Evolutionary conservation across 768 basidiomycete species (phyloP), one percentile per base, ranked within the genome.

Genomic region (Paxillus rubicundulus): DNA sequence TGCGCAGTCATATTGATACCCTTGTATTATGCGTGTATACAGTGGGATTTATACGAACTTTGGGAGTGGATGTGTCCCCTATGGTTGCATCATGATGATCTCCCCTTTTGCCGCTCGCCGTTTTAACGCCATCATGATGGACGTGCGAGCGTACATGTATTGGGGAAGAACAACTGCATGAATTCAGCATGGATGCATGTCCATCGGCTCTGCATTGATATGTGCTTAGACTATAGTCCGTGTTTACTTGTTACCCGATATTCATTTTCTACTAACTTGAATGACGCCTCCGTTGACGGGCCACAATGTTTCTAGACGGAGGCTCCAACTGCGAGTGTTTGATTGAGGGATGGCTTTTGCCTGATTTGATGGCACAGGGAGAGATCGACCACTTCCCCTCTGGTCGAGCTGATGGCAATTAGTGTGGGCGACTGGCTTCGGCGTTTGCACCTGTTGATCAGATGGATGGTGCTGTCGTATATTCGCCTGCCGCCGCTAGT

Each of bases 211-310:
- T 4, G 18, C 32, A 36, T 57, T 45, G 56, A 52, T 50, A 24
- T 42, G 32, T 20, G 27, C 46, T 2, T 24, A 24, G 56, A 24
- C 49, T 32, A 34, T 6, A 5, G 24, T 47, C 47, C 44, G 46
- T 57, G 50, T 55, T 55, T 58, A 55, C 47, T 55, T 36, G 50
- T 44, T 54, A 50, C 47, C 30, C 34, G 33, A 58, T 45, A 52
- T 27, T 32, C 9, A 30, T 20, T 47, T 9, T 32, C 38, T 55
- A n/a, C n/a, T 5, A 3, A 33, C 33, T 33, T 33, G 33, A 33
- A 33, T 33, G 13, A 33, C 33, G 13, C 13, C 13, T 33, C 33
- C 10, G 4, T 33, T 24, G 24, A 24, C 24, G 24, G 24, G 24
- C 24, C 24, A 24, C 6, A 24, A 6, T 24, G 4, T 24, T 24